phyloP scores from a whole-genome alignment of 192 early-diverging fungal species.

The Coemansia sp. region DNA sequence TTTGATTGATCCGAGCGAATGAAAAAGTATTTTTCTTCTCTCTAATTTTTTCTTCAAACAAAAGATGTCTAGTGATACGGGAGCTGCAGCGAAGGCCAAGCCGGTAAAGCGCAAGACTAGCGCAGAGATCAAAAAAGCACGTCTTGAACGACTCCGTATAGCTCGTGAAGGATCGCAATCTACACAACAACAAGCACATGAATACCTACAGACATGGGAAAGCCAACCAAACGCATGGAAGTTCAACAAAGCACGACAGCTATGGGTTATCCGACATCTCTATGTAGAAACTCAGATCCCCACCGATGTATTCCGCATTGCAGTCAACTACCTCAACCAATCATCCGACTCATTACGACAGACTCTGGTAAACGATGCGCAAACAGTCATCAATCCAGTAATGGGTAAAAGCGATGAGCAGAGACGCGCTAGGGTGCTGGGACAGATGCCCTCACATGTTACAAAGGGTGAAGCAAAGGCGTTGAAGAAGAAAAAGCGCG shows the following conservation, averaged over 20 bases:
- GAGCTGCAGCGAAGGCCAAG: constrained; percentile 9
- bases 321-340: constrained; percentile 23
- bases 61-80: background rate
- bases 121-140: constrained; percentile 35
- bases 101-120: constrained; percentile 30
- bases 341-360: constrained; percentile 9
- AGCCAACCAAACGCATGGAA: constrained; percentile 25
- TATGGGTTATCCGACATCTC: constrained; percentile 45
- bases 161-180: constrained; percentile 21
- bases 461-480: constrained; percentile 29
- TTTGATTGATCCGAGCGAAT: background rate
- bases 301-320: constrained; percentile 20
- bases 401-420: constrained; percentile 5
- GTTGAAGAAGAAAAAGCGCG: constrained; percentile 6
- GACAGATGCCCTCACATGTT: constrained; percentile 36
- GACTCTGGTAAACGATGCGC: constrained; percentile 27
- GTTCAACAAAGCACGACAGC: constrained; percentile 47
- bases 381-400: constrained; percentile 20
- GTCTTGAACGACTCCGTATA: constrained; percentile 24
- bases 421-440: constrained; percentile 18
- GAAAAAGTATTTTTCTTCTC: background rate
- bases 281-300: constrained; percentile 32
- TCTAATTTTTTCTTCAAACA: background rate
- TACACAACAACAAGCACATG: constrained; percentile 30
- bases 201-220: constrained; percentile 30